A percentile compares a stretch with the other conserved stretches of the same genome.
Conservation (phyloP, 306 rosid species). For the Hippophae tibetana region DNA sequence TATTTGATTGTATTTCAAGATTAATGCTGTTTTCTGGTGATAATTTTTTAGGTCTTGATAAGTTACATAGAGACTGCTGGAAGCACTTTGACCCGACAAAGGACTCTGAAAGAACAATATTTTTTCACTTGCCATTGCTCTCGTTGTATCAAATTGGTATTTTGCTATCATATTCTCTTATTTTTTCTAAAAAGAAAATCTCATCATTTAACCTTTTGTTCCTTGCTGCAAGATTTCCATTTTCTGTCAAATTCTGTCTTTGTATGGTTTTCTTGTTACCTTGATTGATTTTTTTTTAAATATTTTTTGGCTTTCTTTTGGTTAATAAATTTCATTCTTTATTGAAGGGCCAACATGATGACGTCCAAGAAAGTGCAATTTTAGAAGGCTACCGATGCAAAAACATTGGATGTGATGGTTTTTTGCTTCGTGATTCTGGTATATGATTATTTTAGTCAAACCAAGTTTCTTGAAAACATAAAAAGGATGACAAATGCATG, state of each 20-base stretch:
- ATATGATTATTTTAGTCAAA: slow-evolving; percentile 22
- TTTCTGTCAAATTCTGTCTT: slow-evolving; percentile 6
- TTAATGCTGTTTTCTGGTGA: slow-evolving; percentile 17
- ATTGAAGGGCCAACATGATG: slow-evolving; percentile 63
- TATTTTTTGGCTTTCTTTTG: not conserved
- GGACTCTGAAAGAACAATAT: slow-evolving; percentile 75
- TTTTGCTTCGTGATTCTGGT: slow-evolving; percentile 69
- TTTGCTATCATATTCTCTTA: slow-evolving; percentile 15
- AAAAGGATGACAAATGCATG: not conserved
- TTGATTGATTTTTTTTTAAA: not conserved
- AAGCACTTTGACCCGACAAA: slow-evolving; percentile 77
- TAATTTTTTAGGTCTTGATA: slow-evolving; percentile 50
- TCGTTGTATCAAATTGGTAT: slow-evolving; percentile 68
- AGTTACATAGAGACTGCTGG: slow-evolving; percentile 88
- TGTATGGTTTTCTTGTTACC: slow-evolving; percentile 7
- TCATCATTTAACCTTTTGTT: not conserved
- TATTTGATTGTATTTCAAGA: not conserved
- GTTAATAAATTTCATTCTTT: slow-evolving; percentile 30
- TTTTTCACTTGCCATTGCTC: slow-evolving; percentile 67
- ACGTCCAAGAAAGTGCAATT: slow-evolving; percentile 65
- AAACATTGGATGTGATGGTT: slow-evolving; percentile 58
- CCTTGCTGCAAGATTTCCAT: not conserved
- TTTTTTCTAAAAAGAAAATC: slow-evolving; percentile 2
- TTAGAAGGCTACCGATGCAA: slow-evolving; percentile 83
- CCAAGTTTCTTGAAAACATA: not conserved